phyloP scores from a whole-genome alignment of 768 basidiomycete species.

The Pleurotus citrinopileatus region DNA sequence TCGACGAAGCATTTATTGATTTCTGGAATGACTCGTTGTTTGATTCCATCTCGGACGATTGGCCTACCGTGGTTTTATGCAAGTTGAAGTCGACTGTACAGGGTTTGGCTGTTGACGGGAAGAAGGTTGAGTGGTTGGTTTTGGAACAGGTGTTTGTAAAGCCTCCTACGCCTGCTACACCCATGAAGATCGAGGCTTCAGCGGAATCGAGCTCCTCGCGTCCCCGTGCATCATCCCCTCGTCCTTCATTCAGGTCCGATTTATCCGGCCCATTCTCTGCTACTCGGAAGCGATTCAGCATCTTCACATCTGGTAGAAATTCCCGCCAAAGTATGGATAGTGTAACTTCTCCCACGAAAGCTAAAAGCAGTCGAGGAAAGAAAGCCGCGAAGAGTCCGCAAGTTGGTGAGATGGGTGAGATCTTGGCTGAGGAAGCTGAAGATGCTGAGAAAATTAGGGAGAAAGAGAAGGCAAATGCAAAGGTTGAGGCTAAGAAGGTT shows the following conservation, averaged over 20 bases:
- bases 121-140: conserved; percentile 59
- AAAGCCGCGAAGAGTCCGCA: conserved; percentile 29
- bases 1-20: conserved; percentile 83
- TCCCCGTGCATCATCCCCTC: conserved; percentile 36
- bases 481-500: conserved; percentile 18
- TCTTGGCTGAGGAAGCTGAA: conserved; percentile 52
- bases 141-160: conserved; percentile 58
- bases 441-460: conserved; percentile 19
- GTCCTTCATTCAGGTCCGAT: conserved; percentile 43
- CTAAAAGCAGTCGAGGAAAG: conserved; percentile 32
- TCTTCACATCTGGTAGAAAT: conserved; percentile 44
- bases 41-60: conserved; percentile 61
- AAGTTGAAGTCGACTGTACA: conserved; percentile 50
- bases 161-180: conserved; percentile 30
- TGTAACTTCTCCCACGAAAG: conserved; percentile 24
- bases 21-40: conserved; percentile 77
- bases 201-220: conserved; percentile 17
- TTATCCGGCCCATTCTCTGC: conserved; percentile 43
- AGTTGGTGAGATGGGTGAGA: conserved; percentile 72
- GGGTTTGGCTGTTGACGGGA: conserved; percentile 23
- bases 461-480: conserved; percentile 14
- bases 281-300: conserved; percentile 62
- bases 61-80: conserved; percentile 72
- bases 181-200: conserved; percentile 14
- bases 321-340: conserved; percentile 16